Base-by-base conservation (phyloP, 768 basidiomycete species). In the Mrakia blollopis region DNA sequence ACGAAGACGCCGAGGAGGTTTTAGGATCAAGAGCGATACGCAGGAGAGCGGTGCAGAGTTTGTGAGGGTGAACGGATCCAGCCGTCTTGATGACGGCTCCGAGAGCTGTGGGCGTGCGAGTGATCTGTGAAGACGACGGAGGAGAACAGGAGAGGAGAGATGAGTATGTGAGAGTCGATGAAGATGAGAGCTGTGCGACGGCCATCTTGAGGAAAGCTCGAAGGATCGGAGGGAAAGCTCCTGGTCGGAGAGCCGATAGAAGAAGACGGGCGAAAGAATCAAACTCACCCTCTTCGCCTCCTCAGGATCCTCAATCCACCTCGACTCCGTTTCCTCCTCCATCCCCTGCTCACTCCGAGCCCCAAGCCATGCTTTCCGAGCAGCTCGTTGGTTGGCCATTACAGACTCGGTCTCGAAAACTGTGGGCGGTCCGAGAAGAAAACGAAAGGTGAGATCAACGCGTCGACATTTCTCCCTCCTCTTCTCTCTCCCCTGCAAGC, bases 41-140 rank as follows among this genome's bases (percentile, higher is more conserved):
- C 32, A 78, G 41, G 30, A 78, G 41, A 32, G 35, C 52, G 57
- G 78, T 78, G 10, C 67, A 41, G 44, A 78, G 78, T 44, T 78
- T 78, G 69, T 78, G 78, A 10, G 78, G 74, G 61, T 78, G 78
- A 32, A 78, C 78, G 16, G 78, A 78, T n/a, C 78, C 78, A 5
- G 74, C 78, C 3, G 52, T 37, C 35, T 70, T 54, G 25, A 72
- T 1, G 44, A 25, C 16, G 28, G 60, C 73, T 44, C 73, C 78
- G 35, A 71, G 67, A 16, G 78, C 78, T n/a, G 41, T 41, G n/a
- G 52, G 61, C 44, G 30, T 57, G 32, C 78, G 57, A 28, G 78
- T 72, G 69, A 72, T 41, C 76, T 77, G 62, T 18, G 13, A 23
- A 25, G 18, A 30, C 3, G 8, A n/a, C 8, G 23, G 35, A n/a